Evolutionary conservation across 371 early-diverging fungal genomes (phyloP), one percentile per base, ranked within the genome.

Genomic region (Mortierella sp.): DNA sequence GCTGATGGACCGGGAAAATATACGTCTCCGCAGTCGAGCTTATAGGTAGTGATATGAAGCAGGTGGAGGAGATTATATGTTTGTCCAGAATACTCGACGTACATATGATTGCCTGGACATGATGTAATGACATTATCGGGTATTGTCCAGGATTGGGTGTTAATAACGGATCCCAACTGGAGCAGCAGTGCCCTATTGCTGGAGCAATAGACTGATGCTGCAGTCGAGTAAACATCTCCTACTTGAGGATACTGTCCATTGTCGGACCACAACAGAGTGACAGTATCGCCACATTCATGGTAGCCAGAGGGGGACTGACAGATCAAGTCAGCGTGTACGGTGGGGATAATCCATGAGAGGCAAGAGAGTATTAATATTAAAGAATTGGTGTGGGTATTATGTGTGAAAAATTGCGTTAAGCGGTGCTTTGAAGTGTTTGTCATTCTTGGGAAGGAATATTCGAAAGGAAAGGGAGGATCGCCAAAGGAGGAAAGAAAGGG

Each of bases 71-170:
- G 6, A 55, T 55, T 24, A 11, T 20, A 55, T 12, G 1, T 24
- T 3, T 24, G 2, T 26, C 55, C 55, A 11, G 24, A 26, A 12
- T 55, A 55, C 12, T 55, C 55, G 24, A 55, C 28, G 28, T 26
- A 55, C 1, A 55, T 55, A 12, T 55, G 55, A 28, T 55, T 55
- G 55, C 55, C 55, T 55, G 11, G 55, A 28, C 55, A 55, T 26
- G 8, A 14, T 28, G 8, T 11, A 26, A 55, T 28, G 55, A 55
- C 28, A 55, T 55, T 20, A 9, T 8, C 8, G 55, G 55, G 55
- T 8, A 55, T 55, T 11, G 10, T 28, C 55, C 24, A 26, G 11
- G 55, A 1, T 11, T 55, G 28, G 3, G 30, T 28, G 28, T 55
- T 55, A 8, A 16, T 3, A 11, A 55, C 20, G 9, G 28, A 24